Conservation (phyloP, 176 grass and related monocot genomes). For the Hyparrhenia diplandra region DNA sequence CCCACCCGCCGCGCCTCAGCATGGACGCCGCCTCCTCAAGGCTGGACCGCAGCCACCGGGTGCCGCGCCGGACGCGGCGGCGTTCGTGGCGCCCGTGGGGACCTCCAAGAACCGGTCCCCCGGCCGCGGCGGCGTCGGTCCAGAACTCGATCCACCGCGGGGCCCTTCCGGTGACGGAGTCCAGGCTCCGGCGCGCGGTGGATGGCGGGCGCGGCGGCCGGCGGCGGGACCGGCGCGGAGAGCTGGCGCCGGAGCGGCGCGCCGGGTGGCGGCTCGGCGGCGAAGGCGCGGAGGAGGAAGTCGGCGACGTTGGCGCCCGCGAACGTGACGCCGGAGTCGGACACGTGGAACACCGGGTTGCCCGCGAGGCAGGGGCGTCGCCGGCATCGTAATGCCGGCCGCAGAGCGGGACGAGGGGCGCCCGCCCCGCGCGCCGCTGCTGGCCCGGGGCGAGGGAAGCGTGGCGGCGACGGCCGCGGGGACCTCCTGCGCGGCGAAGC, state of each 20-base stretch:
- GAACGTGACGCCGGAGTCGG: constrained; percentile 52
- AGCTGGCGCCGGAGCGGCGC: constrained; percentile 51
- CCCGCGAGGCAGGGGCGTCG: constrained; percentile 57
- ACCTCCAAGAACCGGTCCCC: constrained; percentile 51
- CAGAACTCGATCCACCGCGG: constrained; percentile 89
- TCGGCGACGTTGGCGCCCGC: constrained; percentile 51
- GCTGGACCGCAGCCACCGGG: constrained; percentile 36
- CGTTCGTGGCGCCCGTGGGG: neutral
- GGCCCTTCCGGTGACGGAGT: constrained; percentile 63
- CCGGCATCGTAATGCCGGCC: constrained; percentile 58
- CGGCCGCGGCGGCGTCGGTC: constrained; percentile 49
- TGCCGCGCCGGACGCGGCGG: neutral
- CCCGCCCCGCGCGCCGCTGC: neutral
- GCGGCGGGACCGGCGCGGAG: constrained; percentile 37
- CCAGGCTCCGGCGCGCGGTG: constrained; percentile 51
- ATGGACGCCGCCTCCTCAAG: constrained; percentile 41
- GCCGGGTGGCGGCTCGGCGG: constrained; percentile 32
- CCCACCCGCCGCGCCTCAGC: constrained; percentile 58
- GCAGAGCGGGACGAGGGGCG: constrained; percentile 44
- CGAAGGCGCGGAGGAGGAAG: constrained; percentile 64
- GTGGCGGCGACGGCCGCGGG: constrained; percentile 31
- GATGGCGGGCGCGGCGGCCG: neutral
- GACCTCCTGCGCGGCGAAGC: constrained; percentile 35
- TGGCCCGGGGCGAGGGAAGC: constrained; percentile 26
- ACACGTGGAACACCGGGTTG: constrained; percentile 74